Base-by-base conservation (phyloP, 2,329 filamentous ascomycete species). In the Aphanoascus verrucosus region DNA sequence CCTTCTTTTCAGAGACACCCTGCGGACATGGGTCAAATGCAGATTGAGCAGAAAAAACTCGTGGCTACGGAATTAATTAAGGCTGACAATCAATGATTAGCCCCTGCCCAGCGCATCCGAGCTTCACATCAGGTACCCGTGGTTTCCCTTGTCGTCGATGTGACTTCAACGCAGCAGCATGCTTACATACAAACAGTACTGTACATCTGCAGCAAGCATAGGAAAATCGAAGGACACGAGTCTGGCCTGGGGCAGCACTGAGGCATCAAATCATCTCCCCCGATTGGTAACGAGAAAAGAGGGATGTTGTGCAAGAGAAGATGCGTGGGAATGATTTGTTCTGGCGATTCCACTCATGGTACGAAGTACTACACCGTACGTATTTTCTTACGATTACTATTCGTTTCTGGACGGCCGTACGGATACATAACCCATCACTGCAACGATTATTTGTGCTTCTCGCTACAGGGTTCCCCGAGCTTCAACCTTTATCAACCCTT, bases 51-150 rank as follows among this genome's bases (percentile, higher is more conserved):
- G 23, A 32, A 41, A 41, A 32, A 23, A 42, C 48, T 50, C 48
- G 37, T 50, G 48, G 48, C 48, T 32, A 37, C 19, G 37, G 14
- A 43, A 19, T 50, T 34, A 50, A 37, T 32, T 50, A 50, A 50
- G 48, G 48, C 48, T 50, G 48, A 50, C 38, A 20, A 2, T 19
- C 40, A n/a, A 19, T 28, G 14, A 7, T 43, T 34, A 20, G 32
- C 32, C 48, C 48, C 48, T 50, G 48, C 38, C 47, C 12, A 14
- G 37, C 47, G 38, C 28, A 41, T 41, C 47, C 37, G 35, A 49
- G 46, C 20, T 42, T 42, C 11, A 35, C n/a, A 49, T 42, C 47
- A 49, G 38, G 37, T 50, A 50, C 48, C 48, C 47, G 47, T 28
- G 47, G 40, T 49, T 40, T 31, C 14, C 17, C 46, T 41, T 35